Conservation (phyloP, 139 green algal species). For the Volvox africanus region DNA sequence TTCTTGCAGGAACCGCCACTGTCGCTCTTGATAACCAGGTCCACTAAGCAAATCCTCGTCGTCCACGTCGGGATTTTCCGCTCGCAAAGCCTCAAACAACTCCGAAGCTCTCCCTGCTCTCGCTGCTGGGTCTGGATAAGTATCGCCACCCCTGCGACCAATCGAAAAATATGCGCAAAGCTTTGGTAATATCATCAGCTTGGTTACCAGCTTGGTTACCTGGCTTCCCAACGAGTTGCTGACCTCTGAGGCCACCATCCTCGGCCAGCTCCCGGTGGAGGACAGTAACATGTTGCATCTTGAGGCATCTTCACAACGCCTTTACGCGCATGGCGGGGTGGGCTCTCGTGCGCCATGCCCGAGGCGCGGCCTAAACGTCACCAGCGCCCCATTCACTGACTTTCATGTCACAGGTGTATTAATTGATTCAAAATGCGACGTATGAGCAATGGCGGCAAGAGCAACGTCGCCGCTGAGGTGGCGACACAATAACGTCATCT, state of each 20-base stretch:
- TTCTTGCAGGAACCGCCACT: conserved; percentile 19
- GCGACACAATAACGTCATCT: no score
- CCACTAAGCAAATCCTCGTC: background rate
- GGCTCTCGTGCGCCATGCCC: conserved; percentile 4
- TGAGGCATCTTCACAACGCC: background rate
- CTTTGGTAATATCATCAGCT: background rate
- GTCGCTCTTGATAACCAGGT: background rate
- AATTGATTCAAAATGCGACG: no score
- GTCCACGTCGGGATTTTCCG: conserved; percentile 11
- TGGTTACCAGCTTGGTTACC: background rate
- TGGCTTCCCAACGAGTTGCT: background rate
- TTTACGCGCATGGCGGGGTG: background rate
- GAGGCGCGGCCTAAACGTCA: background rate
- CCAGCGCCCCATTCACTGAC: background rate
- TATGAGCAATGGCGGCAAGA: no score
- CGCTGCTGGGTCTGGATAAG: background rate
- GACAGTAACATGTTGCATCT: background rate
- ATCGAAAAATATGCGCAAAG: background rate
- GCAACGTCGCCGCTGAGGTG: no score
- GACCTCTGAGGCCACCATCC: background rate
- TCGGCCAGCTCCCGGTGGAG: background rate
- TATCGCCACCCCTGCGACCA: background rate
- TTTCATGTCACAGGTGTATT: no score
- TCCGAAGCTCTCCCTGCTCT: background rate
- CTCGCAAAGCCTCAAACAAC: conserved; percentile 16